Evolutionary conservation across 192 early-diverging fungal genomes (phyloP), one percentile per base, ranked within the genome.

Genomic region (Coemansia sp.): DNA sequence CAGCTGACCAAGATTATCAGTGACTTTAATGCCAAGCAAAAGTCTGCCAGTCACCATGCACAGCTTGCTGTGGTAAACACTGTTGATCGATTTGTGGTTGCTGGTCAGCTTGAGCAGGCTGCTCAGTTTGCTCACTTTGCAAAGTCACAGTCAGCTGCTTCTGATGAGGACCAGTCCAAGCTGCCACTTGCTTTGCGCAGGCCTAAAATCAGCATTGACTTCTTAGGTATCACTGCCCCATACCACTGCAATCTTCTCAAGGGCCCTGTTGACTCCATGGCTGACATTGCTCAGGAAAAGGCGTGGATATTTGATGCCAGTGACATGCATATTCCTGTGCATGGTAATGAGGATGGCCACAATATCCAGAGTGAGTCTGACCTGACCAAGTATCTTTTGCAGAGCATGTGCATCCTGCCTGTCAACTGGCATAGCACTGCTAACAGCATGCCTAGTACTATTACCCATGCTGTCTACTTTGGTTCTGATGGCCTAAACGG

Each of bases 381-480:
- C 30, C 47, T 97, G 34, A 92, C 91, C 1, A 50, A 65, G 30
- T 87, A 85, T 16, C 64, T 98, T 34, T 74, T 94, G 0, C 65
- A 55, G 68, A 85, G 68, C 83, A 89, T 61, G 67, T 94, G 62
- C 67, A 88, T 65, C 83, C 85, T 73, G 78, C 67, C 61, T 0
- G 88, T 68, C 53, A 84, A 70, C 71, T 90, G 64, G 94, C 89
- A 71, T 67, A 75, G 32, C 62, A 66, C 84, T 18, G 79, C 84
- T 14, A 75, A 78, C 22, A n/a, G n/a, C n/a, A n/a, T n/a, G n/a
- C n/a, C n/a, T n/a, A 82, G 19, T n/a, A n/a, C n/a, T 4, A 81
- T 83, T 61, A 91, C 93, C 9, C 95, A 98, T 73, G 84, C 93
- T 25, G 84, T 98, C 25, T 94, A 98, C 78, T 98, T 96, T 82